Evolutionary conservation across 1,284 basidiomycete genomes (phyloP), one percentile per base, ranked within the genome.

Genomic region (Pascua sp.): DNA sequence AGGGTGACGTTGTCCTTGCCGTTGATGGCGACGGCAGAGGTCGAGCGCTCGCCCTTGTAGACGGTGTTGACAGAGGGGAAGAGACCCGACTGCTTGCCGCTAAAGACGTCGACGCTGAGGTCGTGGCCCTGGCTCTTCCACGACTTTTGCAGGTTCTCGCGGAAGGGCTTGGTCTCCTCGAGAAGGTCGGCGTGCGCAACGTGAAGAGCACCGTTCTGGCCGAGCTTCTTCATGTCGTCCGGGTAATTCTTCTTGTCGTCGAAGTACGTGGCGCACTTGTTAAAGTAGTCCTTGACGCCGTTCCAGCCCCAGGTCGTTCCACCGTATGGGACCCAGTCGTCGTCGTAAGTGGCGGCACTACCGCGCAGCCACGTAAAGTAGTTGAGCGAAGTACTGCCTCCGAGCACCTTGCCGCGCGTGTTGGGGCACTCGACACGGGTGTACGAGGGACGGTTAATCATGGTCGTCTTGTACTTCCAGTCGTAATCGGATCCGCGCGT

Each of bases 351-450:
- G 2, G 80, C 81, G 13, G 78, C 78, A 13, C 80, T 64, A 4
- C 81, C 84, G 13, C 84, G 80, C n/a, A 83, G 85, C 77, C 82
- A 86, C 7, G 79, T 74, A 11, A 76, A 83, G 37, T 84, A 84
- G 64, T 86, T 86, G 69, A 86, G 83, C 1, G 83, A 83, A 40
- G 82, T 80, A 47, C 80, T 79, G 1, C 85, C 85, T 37, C 85
- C 85, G 4, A 86, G 78, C 0, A 83, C 83, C 67, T 82, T 83
- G 1, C 84, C 84, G 32, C 82, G 70, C 1, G 52, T 46, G 24
- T 59, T 59, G 46, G 53, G 57, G 42, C 53, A 51, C 53, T 59
- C 53, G 37, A 59, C 41, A 24, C 57, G 57, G 0, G 57, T 59
- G 51, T 58, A 58, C 42, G 53, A 42, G 15, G 43, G 40, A 11